Conservation (phyloP, 2,329 filamentous ascomycete species). For the Neonectria faginata region DNA sequence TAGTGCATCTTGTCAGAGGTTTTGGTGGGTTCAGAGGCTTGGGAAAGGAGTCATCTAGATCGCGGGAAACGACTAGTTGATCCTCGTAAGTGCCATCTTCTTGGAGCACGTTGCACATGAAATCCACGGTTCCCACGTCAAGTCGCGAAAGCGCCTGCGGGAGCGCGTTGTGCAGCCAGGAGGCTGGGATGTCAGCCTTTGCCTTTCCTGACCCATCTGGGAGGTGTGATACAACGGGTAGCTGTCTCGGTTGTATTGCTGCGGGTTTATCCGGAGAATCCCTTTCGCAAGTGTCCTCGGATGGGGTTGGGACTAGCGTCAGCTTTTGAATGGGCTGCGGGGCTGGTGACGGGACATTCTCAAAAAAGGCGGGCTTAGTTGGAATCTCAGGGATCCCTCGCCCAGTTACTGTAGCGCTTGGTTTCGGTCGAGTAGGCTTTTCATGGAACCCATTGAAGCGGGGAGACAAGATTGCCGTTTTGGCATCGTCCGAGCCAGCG, state of each 20-base stretch:
- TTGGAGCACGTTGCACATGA: slow-evolving; percentile 70
- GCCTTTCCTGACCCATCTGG: neutral
- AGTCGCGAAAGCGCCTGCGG: slow-evolving; percentile 69
- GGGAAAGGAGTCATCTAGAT: slow-evolving; percentile 21
- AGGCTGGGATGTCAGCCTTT: slow-evolving; percentile 10
- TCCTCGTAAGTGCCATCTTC: slow-evolving; percentile 66
- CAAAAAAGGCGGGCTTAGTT: slow-evolving; percentile 53
- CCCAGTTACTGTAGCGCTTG: slow-evolving; percentile 40
- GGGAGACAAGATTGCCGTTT: slow-evolving; percentile 47
- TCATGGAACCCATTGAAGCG: slow-evolving; percentile 49
- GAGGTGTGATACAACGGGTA: slow-evolving; percentile 12
- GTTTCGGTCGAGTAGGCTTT: slow-evolving; percentile 50
- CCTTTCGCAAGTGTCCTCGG: slow-evolving; percentile 18
- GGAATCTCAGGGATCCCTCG: slow-evolving; percentile 52
- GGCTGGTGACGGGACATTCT: slow-evolving; percentile 50
- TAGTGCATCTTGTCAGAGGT: slow-evolving; percentile 28
- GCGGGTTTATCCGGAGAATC: slow-evolving; percentile 40
- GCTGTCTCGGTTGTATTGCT: slow-evolving; percentile 37
- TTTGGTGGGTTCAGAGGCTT: slow-evolving; percentile 28
- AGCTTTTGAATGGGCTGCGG: slow-evolving; percentile 24
- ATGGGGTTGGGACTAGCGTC: neutral
- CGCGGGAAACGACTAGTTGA: slow-evolving; percentile 44
- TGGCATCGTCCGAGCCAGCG: slow-evolving; percentile 46
- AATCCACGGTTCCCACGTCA: slow-evolving; percentile 67
- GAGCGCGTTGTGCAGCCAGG: slow-evolving; percentile 50